Base-by-base conservation (phyloP, 2,329 filamentous ascomycete genomes). In the Xylaria sp. region DNA sequence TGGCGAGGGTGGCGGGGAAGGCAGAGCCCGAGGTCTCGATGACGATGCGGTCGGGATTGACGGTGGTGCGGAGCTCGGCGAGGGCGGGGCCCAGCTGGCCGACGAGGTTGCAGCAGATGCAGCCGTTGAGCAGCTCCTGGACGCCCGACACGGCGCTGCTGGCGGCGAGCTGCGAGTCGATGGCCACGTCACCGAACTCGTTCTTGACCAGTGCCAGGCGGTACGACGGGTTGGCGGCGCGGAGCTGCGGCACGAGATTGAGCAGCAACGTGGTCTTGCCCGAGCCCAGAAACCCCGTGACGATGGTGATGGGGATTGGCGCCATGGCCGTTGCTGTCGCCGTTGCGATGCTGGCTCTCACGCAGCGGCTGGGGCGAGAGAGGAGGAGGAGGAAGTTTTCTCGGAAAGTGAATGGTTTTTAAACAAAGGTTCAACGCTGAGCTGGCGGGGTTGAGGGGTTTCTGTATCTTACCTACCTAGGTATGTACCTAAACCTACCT, bases 101-200 rank as follows among this genome's bases (percentile, higher is more conserved):
- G 67, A 99, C 95, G 29, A 98, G 90, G 78, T 98, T 98, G 83
- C 96, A 99, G 87, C 96, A 99, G 80, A 99, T 98, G 82, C 96
- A 98, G 72, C 95, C 96, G 78, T 97, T 97, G 61, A 99, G 90
- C 0, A 99, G 86, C 80, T 99, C 96, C 74, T 92, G 92, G 4
- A 97, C 94, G 62, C 94, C 95, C 0, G 93, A 91, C 72, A 99
- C 94, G 69, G 94, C 90, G 56, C 88, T 88, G 15, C 91, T 91
- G 0, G 91, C 86, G 17, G 96, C 95, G 33, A 99, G 90, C 78
- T 97, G 92, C 1, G 92, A 96, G 83, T 99, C 96, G 77, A 99
- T 86, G 39, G 94, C 94, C 47, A 99, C 82, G 78, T 98, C 94
- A 77, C 96, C 96, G 79, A 97, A 98, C 82, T 99, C 96, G 81